Percentiles rank a stretch among this genome's conserved stretches.
Conservation (phyloP, 495 filamentous ascomycete genomes). For the Penicillium roqueforti region DNA sequence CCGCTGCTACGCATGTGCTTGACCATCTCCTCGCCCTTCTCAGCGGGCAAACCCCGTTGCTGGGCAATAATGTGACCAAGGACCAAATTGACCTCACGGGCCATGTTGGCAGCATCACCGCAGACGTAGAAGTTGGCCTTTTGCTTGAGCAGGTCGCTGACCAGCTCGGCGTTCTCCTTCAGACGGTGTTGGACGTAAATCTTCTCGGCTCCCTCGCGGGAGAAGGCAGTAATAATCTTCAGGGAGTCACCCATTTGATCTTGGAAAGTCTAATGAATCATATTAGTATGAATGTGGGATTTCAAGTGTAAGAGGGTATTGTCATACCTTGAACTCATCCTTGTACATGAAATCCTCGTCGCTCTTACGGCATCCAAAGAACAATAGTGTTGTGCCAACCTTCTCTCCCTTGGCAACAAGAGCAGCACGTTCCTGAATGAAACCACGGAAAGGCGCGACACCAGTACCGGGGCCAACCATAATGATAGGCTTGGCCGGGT, state of each 20-base stretch:
- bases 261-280: constrained; percentile 64
- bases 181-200: constrained; percentile 96
- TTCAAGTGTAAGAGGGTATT: background rate
- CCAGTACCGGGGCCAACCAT: constrained; percentile 96
- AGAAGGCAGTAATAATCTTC: constrained; percentile 88
- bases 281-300: constrained; percentile 9
- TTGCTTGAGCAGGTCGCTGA: constrained; percentile 86
- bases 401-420: constrained; percentile 73
- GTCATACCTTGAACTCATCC: constrained; percentile 87
- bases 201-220: constrained; percentile 72
- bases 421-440: constrained; percentile 88
- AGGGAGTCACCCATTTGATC: constrained; percentile 80
- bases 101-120: constrained; percentile 98
- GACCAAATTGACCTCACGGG: constrained; percentile 85
- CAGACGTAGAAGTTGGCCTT: constrained; percentile 97
- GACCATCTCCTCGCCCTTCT: constrained; percentile 90
- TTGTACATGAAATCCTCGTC: constrained; percentile 89
- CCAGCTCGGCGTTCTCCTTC: constrained; percentile 71
- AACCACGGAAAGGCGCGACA: constrained; percentile 93
- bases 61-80: constrained; percentile 80
- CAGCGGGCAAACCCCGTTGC: constrained; percentile 71
- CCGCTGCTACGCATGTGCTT: constrained; percentile 91
- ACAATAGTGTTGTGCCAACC: constrained; percentile 85
- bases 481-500: constrained; percentile 89
- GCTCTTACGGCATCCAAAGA: constrained; percentile 87